Percentiles rank a stretch among this genome's conserved stretches.
These are phyloP conservation scores for Cystofilobasidium capitatum DNA, from an alignment of 768 basidiomycete genomes.

Conservation along the genomic window DNA sequence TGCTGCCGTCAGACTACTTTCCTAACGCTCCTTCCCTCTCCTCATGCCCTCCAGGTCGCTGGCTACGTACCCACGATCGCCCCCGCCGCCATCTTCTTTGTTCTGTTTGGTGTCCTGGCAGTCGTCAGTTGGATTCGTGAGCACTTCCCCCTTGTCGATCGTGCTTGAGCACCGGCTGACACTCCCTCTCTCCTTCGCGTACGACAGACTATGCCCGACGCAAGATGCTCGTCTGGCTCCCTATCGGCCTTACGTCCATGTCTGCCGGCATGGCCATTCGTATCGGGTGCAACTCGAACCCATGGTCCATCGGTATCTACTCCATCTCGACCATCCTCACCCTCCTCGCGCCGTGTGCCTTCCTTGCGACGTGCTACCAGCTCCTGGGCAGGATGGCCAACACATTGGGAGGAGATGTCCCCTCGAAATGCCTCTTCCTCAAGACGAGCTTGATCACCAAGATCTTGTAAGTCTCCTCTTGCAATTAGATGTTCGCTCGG, in stretches of 20 bases:
- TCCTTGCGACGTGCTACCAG: neutral
- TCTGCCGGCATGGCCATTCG: neutral
- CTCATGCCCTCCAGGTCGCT: no score
- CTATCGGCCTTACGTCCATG: neutral
- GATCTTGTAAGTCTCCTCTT: neutral
- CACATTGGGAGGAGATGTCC: neutral
- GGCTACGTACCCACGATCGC: neutral
- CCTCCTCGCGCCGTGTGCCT: neutral
- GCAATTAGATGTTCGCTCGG: no score
- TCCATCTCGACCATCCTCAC: neutral
- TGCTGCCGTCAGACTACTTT: no score
- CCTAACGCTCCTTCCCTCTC: no score
- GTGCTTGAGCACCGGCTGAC: no score
- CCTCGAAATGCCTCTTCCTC: neutral
- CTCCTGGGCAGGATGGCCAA: neutral
- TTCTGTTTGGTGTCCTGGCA: neutral
- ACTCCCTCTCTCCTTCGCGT: no score
- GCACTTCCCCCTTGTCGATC: neutral
- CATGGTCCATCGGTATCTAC: neutral
- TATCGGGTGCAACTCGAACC: neutral
- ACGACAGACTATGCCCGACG: neutral
- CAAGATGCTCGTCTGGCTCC: neutral
- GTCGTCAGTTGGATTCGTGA: neutral
- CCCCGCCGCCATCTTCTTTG: neutral
- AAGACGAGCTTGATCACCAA: neutral